Base-by-base conservation (phyloP, 2,329 filamentous ascomycete genomes). In the Arthrobotrys sphaeroides region DNA sequence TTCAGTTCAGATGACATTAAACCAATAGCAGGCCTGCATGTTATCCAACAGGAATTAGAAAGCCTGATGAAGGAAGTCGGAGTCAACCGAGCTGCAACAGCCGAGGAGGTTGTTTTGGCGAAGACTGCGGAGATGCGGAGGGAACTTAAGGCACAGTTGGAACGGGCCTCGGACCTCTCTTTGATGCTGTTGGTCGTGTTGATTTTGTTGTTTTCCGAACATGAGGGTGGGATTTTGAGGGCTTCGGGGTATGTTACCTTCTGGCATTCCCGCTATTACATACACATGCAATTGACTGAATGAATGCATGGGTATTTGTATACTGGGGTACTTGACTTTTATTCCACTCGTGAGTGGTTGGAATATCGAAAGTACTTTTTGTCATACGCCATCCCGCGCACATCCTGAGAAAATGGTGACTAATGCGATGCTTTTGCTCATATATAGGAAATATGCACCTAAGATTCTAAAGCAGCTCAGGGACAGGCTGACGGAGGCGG, bases 371-470 rank as follows among this genome's bases (percentile, higher is more conserved):
- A n/a, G n/a, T n/a, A n/a, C n/a, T n/a, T n/a, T n/a, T n/a, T n/a
- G n/a, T 26, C 26, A 47, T 33, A 24, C 47, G 38, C 60, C 40
- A 59, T 57, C 55, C 64, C 26, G 64, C 22, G 51, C n/a, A 10
- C 5, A 33, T 24, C 12, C 28, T 40, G 9, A 42, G 16, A 18
- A 53, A 12, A 26, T 31, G 20, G 42, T 67, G 36, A 70, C 66
- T 62, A 55, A 62, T 42, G 18, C n/a, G 13, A 38, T 31, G 20
- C 13, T 22, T 49, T 22, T 38, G 20, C 42, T 59, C 2, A 24
- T 13, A 5, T 5, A n/a, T 66, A 80, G 79, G 57, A 79, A 80
- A 78, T 79, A 80, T 47, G 79, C 79, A 28, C 79, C 79, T 13
- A 80, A 79, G 69, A 59, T 80, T 2, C 72, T 80, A 3, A 79